Base-by-base conservation (phyloP, 345 rosid genomes). In the Hypericum perforatum region DNA sequence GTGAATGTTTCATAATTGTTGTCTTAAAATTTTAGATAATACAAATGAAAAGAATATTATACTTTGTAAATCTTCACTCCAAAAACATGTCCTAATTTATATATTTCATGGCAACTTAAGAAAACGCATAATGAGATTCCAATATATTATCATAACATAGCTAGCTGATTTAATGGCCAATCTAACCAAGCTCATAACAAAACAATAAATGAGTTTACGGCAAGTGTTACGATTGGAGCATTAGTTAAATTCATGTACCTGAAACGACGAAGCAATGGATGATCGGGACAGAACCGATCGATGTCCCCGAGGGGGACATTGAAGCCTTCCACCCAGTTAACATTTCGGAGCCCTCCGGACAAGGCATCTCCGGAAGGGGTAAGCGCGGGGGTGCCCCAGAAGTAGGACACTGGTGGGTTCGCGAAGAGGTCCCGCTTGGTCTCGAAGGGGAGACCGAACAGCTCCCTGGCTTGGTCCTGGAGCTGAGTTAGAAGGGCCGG, bases 331-430 rank as follows among this genome's bases (percentile, higher is more conserved):
- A 90, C 63, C 86, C 81, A 69, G 41, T 74, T 75, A 54, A 78
- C 52, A 6, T 66, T 64, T 29, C 49, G 67, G 56, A 62, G 12
- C n/a, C 64, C 70, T 11, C 64, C 63, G 8, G 54, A 37, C 0
- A 85, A 49, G 61, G 85, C 81, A 49, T 68, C 53, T 22, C 97
- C 94, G 0, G 87, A 70, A 5, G 70, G 75, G 14, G 81, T 79
- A 0, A 89, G 68, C 22, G 74, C 82, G 16, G 90, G 84, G 15
- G 87, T 81, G 41, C 95, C 97, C 84, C 87, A 83, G 36, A 83
- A 85, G 66, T 89, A 85, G 36, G 94, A 83, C 51, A 80, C 32
- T 1, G 32, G 32, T 7, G 78, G 73, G 56, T n/a, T 48, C 38
- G 70, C 45, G 67, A 81, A 56, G 0, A 70, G 43, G 7, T 45